A percentile compares a stretch with the other conserved stretches of the same genome.
phyloP scores from a whole-genome alignment of 225 moss, liverwort and hornwort genomes.

The Pseudoscleropodium purum region DNA sequence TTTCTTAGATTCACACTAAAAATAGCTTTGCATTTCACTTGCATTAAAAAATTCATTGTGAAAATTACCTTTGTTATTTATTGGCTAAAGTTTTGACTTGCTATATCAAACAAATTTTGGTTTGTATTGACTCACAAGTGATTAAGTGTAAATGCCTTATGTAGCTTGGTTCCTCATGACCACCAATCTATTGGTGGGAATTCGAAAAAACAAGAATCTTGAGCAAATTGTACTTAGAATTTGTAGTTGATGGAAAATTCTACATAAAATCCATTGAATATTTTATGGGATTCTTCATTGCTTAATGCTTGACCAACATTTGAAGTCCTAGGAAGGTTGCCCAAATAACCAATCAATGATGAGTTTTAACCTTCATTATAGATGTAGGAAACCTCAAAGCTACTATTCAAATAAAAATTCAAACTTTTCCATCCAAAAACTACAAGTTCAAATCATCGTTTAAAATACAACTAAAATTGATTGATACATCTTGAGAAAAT shows the following conservation, averaged over 20 bases:
- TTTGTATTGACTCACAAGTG: neutral
- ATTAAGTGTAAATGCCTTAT: accelerated
- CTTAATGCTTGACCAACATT: accelerated
- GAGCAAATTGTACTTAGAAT: neutral
- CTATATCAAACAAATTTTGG: neutral
- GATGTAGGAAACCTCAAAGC: too few relatives aligned
- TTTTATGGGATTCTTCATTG: neutral
- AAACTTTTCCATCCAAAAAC: too few relatives aligned
- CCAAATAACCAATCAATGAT: too few relatives aligned
- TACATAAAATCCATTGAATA: neutral
- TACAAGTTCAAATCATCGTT: too few relatives aligned
- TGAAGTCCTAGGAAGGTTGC: accelerated
- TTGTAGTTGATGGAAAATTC: neutral
- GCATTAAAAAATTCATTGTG: neutral
- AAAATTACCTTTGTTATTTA: neutral
- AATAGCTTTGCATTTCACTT: neutral
- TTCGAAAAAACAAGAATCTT: neutral
- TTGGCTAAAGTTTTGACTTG: neutral
- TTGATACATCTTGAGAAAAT: accelerated
- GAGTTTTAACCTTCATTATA: accelerated
- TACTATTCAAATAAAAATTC: too few relatives aligned
- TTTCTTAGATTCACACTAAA: neutral
- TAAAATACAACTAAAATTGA: accelerated
- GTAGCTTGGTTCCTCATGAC: neutral
- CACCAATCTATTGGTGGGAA: neutral